Evolutionary conservation across 768 basidiomycete species (phyloP), one percentile per base, ranked within the genome.

Genomic region (Lactarius vividus): DNA sequence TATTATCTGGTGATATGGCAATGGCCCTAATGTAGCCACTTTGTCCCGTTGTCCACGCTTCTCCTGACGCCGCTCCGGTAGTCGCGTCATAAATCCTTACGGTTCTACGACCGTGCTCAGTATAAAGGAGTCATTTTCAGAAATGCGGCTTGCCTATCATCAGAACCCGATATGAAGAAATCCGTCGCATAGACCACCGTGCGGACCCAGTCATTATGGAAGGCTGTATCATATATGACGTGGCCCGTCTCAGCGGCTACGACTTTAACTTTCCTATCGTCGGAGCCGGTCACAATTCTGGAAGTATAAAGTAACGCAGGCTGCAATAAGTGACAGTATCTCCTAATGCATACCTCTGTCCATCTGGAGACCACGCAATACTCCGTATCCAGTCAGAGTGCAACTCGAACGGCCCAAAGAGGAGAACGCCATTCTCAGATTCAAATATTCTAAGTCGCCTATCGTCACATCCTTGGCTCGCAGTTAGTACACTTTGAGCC

Each of bases 311-410:
- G 33, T 40, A 28, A 4, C 20, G 29, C 39, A 31, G 63, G 61
- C 3, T 26, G n/a, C 16, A 28, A 23, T 23, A 9, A n/a, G 28
- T 18, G n/a, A 26, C 26, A 33, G 5, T n/a, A 54, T 37, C 4
- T 0, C 13, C 1, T 20, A 35, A 20, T n/a, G 18, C 63, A 1
- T 28, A 63, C 66, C 52, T 55, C 20, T 58, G 62, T 20, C 70
- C 58, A 11, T 74, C 68, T 33, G 76, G 75, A 39, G 77, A 75
- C 65, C 72, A 74, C 1, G 68, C 65, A 61, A 75, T 59, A 67
- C 62, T 69, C 65, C 35, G 69, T 56, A 72, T 67, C 40, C 16
- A 63, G 61, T 52, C 71, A 29, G 20, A 68, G 67, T 70, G 62
- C 20, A 70, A 64, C n/a, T 70, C 61, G 39, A 71, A 63, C n/a